Base-by-base conservation (phyloP, 2,329 filamentous ascomycete species). In the Emericellopsis cladophorae region DNA sequence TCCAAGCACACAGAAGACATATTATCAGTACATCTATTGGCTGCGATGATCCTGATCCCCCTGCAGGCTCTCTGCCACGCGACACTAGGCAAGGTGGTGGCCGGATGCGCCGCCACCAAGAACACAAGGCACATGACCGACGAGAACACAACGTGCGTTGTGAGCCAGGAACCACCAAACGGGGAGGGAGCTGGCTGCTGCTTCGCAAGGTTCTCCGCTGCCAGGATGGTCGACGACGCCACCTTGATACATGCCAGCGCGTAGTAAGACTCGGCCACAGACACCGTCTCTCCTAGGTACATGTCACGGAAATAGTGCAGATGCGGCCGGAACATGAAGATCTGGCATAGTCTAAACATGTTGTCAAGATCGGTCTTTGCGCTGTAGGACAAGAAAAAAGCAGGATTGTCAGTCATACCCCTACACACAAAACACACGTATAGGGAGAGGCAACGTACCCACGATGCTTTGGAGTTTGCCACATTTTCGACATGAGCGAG, bases 241-340 rank as follows among this genome's bases (percentile, higher is more conserved):
- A 40, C 33, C 26, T 43, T 43, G 31, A 43, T 39, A 16, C 42
- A 43, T 21, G 42, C 37, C 6, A 43, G 34, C 8, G 42, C 42
- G 16, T 43, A 39, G 37, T 43, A 43, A 5, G 42, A 43, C 34
- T 43, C 37, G 15, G 42, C 34, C 32, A 40, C 39, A 18, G 42
- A 43, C 24, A 43, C 37, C 6, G 42, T 37, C 12, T 39, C 26
- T n/a, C 42, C 42, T 15, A 37, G 33, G 35, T 39, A 39, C 16
- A 43, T 39, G 21, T 39, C 39, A 4, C 42, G 37, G n/a, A 43
- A 33, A 18, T 43, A 39, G 18, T 43, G 42, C 14, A 43, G 38
- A 26, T 43, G 42, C 12, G 42, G 35, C 12, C 42, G 37, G 26
- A 43, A 43, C 12, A 43, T 22, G 15, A 43, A 32, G 26, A 40